Percentiles rank a stretch among this genome's conserved stretches.
These are phyloP conservation scores for Glycine tomentella DNA, from an alignment of 306 rosid species.

Conservation along the genomic window DNA sequence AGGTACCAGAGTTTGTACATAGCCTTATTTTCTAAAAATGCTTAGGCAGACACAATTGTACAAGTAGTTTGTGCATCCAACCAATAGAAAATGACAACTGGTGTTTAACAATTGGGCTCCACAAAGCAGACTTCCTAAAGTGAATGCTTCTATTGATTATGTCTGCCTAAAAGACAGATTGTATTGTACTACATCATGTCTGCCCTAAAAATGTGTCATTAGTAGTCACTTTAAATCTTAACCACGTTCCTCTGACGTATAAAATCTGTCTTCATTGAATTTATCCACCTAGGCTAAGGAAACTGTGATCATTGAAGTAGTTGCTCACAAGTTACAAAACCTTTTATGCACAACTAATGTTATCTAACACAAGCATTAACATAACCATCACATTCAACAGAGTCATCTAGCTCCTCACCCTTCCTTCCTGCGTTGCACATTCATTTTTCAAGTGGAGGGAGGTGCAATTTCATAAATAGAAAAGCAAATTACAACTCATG, in stretches of 20 bases:
- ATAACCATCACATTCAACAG: background rate
- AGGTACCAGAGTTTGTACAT: background rate
- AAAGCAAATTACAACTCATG: background rate
- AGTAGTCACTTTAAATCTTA: background rate
- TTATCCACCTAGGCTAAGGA: background rate
- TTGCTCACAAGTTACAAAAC: background rate
- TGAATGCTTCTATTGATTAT: background rate
- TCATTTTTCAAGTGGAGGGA: too few species aligned
- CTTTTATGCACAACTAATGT: background rate
- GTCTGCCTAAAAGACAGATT: too few species aligned
- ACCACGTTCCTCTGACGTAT: background rate
- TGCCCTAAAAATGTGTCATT: background rate
- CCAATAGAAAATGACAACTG: too few species aligned
- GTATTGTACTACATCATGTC: background rate
- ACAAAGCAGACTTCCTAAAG: background rate
- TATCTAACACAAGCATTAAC: background rate
- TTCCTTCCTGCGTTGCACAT: too few species aligned
- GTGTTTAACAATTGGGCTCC: conserved; percentile 3
- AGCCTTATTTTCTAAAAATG: background rate
- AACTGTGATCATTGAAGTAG: background rate
- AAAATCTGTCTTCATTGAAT: background rate
- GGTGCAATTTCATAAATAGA: background rate
- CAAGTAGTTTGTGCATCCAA: background rate
- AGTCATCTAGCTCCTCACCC: background rate
- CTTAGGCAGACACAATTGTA: background rate